A percentile compares a stretch with the other conserved stretches of the same genome.
Conservation (phyloP, 345 rosid species). For the Capsella bursapastoris region DNA sequence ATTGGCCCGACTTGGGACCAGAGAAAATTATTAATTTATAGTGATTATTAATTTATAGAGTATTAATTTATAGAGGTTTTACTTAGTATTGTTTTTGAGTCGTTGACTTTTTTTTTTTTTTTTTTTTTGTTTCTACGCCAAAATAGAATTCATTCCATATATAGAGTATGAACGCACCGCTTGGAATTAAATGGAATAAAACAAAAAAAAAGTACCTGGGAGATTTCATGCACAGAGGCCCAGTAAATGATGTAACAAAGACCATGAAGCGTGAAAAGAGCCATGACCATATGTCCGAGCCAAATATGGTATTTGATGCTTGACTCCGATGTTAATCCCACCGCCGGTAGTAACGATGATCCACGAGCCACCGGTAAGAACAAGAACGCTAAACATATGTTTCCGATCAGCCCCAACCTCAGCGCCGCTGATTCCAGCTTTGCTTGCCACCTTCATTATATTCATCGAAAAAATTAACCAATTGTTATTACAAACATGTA, state of each 20-base stretch:
- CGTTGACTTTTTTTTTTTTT: constrained; percentile 13
- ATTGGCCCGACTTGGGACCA: too few species aligned
- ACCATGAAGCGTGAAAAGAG: constrained; percentile 69
- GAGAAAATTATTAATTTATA: too few species aligned
- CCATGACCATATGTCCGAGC: constrained; percentile 79
- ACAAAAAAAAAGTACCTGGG: constrained; percentile 49
- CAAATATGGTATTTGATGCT: constrained; percentile 94
- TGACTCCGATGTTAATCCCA: constrained; percentile 79
- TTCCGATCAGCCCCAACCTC: constrained; percentile 63
- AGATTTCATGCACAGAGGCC: constrained; percentile 44
- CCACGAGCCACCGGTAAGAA: constrained; percentile 88
- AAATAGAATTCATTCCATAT: not conserved
- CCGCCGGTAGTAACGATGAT: constrained; percentile 65
- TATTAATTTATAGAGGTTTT: too few species aligned
- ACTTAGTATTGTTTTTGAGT: not conserved
- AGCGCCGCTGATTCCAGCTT: constrained; percentile 48
- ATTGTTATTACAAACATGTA: not conserved
- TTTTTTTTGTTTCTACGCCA: not conserved
- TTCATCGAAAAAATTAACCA: not conserved
- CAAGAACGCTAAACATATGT: constrained; percentile 63
- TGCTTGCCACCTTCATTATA: constrained; percentile 59
- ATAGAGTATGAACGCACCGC: not conserved
- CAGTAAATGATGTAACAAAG: constrained; percentile 57
- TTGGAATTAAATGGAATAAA: not conserved
- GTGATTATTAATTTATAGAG: too few species aligned